Conservation (phyloP, 2,329 filamentous ascomycete genomes). For the Cladosporium velox region DNA sequence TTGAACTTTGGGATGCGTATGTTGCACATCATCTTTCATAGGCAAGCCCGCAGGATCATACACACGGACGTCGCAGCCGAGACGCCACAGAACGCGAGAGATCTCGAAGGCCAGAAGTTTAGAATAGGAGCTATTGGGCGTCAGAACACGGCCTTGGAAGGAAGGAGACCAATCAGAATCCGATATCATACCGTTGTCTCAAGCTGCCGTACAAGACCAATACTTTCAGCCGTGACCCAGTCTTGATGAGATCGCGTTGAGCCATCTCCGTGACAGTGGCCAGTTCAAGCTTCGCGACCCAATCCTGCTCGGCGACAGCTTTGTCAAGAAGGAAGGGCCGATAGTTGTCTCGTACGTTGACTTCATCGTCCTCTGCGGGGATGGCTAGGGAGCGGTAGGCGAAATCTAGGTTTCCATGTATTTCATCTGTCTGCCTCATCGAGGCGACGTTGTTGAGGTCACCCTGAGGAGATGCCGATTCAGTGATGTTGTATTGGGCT, state of each 20-base stretch:
- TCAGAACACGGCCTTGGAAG: neutral
- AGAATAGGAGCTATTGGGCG: conserved; percentile 58
- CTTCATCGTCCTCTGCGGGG: conserved; percentile 50
- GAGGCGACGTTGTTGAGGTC: conserved; percentile 18
- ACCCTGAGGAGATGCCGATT: neutral
- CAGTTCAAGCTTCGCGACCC: conserved; percentile 60
- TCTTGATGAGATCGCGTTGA: conserved; percentile 27
- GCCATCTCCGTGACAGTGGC: conserved; percentile 55
- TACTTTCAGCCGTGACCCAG: conserved; percentile 54
- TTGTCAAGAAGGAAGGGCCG: conserved; percentile 58
- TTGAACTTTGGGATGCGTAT: conserved; percentile 61
- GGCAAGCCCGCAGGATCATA: conserved; percentile 62
- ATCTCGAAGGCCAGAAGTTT: conserved; percentile 62
- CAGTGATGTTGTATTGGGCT: neutral
- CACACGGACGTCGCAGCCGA: conserved; percentile 67
- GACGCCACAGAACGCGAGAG: conserved; percentile 60
- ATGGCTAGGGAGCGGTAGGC: conserved; percentile 8
- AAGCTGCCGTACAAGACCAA: conserved; percentile 65
- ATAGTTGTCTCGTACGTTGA: conserved; percentile 50
- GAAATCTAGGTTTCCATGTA: conserved; percentile 2
- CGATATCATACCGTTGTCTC: conserved; percentile 36
- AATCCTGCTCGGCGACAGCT: conserved; percentile 48
- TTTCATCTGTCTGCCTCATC: neutral
- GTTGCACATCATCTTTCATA: conserved; percentile 63
- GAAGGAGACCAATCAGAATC: too few species aligned